These are phyloP conservation scores for Opeltia flavorubescens DNA, from an alignment of 495 filamentous ascomycete species.

Conservation along the genomic window DNA sequence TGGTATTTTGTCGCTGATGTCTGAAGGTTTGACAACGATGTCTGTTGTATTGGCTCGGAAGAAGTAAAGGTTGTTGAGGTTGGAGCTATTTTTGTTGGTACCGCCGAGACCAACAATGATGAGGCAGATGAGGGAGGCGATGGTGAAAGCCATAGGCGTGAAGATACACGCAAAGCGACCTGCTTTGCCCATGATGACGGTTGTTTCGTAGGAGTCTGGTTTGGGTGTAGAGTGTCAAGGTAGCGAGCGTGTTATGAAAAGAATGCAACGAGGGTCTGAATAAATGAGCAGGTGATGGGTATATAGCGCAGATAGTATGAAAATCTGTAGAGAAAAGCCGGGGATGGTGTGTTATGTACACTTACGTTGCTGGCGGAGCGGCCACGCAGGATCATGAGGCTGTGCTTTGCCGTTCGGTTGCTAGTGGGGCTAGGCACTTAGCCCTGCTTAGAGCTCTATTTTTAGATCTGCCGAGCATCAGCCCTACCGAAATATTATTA, in stretches of 20 bases:
- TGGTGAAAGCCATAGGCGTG: constrained; percentile 60
- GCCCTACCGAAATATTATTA: no score
- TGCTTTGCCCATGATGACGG: constrained; percentile 48
- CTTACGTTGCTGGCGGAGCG: no score
- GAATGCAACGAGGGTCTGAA: background rate
- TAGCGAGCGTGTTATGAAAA: background rate
- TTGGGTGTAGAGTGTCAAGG: no score
- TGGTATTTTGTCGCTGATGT: constrained; percentile 15
- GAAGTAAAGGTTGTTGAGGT: constrained; percentile 48
- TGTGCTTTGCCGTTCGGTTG: no score
- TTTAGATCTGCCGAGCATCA: no score
- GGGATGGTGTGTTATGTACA: no score
- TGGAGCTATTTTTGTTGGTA: constrained; percentile 42
- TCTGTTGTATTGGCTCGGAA: constrained; percentile 42
- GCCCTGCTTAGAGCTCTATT: no score
- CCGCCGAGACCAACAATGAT: constrained; percentile 61
- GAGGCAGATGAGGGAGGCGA: constrained; percentile 57
- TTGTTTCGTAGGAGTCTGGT: no score
- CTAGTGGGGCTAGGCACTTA: no score
- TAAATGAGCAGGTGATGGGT: background rate
- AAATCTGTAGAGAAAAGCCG: background rate
- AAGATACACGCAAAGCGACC: constrained; percentile 71
- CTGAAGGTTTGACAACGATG: constrained; percentile 11
- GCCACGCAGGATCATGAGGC: no score
- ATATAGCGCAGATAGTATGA: background rate